A percentile compares a stretch with the other conserved stretches of the same genome.
These are phyloP conservation scores for Pseudogymnoascus sp. DNA, from an alignment of 2,329 filamentous ascomycete genomes.

Conservation along the genomic window DNA sequence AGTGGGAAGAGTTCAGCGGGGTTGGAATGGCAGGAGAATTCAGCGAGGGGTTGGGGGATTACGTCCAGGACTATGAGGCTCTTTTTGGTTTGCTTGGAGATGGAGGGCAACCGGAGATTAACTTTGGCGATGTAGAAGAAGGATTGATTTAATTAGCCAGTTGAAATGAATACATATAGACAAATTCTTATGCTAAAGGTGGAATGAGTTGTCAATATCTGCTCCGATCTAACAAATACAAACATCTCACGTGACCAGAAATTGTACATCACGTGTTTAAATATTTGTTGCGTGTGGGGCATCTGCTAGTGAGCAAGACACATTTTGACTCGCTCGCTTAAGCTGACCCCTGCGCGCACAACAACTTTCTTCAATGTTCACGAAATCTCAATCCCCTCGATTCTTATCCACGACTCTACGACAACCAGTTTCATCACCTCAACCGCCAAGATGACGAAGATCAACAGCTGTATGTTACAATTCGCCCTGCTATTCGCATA, in stretches of 20 bases:
- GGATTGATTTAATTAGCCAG: background rate
- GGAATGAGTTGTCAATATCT: background rate
- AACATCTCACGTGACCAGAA: background rate
- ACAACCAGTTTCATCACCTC: constrained; percentile 21
- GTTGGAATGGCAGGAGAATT: constrained; percentile 1
- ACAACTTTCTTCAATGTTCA: constrained; percentile 7
- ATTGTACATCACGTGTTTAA: background rate
- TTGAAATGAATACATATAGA: background rate
- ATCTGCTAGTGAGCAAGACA: background rate
- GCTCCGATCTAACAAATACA: background rate
- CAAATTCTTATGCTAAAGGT: background rate
- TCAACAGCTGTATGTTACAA: constrained; percentile 49
- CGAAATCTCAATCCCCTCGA: constrained; percentile 1
- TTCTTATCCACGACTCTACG: constrained; percentile 14
- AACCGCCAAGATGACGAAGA: constrained; percentile 60
- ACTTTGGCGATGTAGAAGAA: background rate
- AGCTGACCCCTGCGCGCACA: background rate
- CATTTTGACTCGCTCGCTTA: constrained; percentile 8
- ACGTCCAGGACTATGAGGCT: constrained; percentile 6
- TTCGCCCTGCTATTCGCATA: constrained; percentile 2
- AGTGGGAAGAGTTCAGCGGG: constrained; percentile 7
- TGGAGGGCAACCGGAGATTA: background rate
- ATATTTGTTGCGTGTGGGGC: background rate
- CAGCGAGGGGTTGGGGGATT: constrained; percentile 9
- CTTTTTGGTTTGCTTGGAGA: constrained; percentile 9